Conservation (phyloP, 306 rosid species). For the Leucaena leucocephala region DNA sequence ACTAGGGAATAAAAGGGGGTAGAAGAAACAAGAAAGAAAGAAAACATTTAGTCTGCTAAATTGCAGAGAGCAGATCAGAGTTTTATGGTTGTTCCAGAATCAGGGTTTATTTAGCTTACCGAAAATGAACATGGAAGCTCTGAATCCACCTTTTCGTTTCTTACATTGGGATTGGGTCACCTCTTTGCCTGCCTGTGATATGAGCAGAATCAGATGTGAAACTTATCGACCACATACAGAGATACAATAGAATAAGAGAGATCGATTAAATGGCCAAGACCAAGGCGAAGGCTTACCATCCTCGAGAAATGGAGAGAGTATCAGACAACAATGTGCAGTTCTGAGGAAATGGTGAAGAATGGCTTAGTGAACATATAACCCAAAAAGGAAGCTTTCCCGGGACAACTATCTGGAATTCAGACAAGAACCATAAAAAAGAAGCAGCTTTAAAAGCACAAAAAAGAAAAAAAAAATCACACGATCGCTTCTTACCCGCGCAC, state of each 20-base stretch:
- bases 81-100: not conserved
- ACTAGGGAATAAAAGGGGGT: conserved; percentile 27
- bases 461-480: not conserved
- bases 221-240: not conserved
- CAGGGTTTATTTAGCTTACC: conserved; percentile 42
- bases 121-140: conserved; percentile 69
- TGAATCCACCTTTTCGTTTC: conserved; percentile 67
- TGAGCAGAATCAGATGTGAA: conserved; percentile 29
- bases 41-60: not conserved
- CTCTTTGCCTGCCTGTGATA: conserved; percentile 46
- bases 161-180: conserved; percentile 41
- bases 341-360: conserved; percentile 19
- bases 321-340: conserved; percentile 31
- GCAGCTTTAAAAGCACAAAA: conserved; percentile 5
- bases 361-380: conserved; percentile 41
- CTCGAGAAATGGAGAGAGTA: conserved; percentile 29
- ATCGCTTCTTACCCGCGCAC: not conserved
- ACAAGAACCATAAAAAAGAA: not conserved
- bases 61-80: not conserved
- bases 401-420: conserved; percentile 9
- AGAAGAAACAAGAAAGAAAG: not conserved
- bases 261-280: not conserved
- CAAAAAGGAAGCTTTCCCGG: conserved; percentile 43
- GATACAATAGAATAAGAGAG: not conserved
- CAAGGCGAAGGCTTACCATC: conserved; percentile 41